Conservation (phyloP, 2,329 filamentous ascomycete species). For the Aurifilum marmelostoma region DNA sequence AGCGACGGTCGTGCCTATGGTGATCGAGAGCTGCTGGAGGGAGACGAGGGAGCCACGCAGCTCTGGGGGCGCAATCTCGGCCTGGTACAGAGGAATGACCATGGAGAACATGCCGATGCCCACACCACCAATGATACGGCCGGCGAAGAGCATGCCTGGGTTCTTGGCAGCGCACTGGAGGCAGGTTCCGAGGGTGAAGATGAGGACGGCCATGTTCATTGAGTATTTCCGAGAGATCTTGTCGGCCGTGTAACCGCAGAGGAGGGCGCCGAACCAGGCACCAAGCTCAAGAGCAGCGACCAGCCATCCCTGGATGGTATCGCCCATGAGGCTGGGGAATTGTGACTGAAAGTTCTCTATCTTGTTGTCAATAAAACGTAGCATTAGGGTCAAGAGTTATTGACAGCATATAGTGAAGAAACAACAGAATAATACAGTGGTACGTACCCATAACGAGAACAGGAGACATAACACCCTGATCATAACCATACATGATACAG, state of each 20-base stretch:
- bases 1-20: conserved; percentile 28
- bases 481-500: conserved; percentile 53
- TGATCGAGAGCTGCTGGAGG: conserved; percentile 30
- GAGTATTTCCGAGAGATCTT: conserved; percentile 58
- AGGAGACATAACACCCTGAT: conserved; percentile 63
- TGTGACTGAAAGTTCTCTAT: conserved; percentile 32
- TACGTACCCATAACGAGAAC: conserved; percentile 42
- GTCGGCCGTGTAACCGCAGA: conserved; percentile 60
- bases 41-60: conserved; percentile 28
- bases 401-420: neutral
- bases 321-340: conserved; percentile 36
- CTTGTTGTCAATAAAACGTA: neutral
- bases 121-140: conserved; percentile 50
- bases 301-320: conserved; percentile 40
- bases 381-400: neutral
- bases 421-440: neutral
- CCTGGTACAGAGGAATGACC: conserved; percentile 43
- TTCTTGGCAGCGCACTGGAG: conserved; percentile 36
- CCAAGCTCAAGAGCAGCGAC: conserved; percentile 60
- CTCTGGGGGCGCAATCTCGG: conserved; percentile 35
- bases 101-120: conserved; percentile 52
- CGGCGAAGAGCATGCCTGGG: conserved; percentile 43
- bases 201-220: conserved; percentile 39
- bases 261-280: conserved; percentile 60
- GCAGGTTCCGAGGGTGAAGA: conserved; percentile 38